Conservation (phyloP, 257 asterid genomes). For the Solanum neorickii region DNA sequence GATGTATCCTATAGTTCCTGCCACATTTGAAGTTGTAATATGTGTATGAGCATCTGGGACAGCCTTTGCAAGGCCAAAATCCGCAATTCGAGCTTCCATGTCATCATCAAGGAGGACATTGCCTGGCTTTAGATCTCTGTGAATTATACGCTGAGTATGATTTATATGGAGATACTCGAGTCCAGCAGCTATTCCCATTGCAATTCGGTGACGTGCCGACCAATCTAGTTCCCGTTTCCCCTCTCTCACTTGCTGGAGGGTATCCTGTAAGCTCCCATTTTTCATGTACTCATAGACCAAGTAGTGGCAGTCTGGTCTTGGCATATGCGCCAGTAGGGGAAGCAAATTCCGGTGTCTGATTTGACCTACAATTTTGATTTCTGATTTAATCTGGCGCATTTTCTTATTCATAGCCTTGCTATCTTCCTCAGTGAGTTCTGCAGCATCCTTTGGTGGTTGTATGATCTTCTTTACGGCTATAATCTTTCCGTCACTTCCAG, state of each 20-base stretch:
- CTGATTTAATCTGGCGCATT: conserved; percentile 70
- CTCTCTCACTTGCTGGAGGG: conserved; percentile 17
- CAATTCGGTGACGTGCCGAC: conserved; percentile 51
- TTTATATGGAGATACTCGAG: conserved; percentile 71
- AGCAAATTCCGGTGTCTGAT: conserved; percentile 70
- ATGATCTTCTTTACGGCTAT: conserved; percentile 68
- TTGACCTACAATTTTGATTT: conserved; percentile 74
- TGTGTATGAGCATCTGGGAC: conserved; percentile 61
- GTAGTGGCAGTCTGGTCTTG: conserved; percentile 70
- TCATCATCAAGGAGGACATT: conserved; percentile 76
- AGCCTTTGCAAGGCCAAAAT: conserved; percentile 78
- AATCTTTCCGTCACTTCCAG: conserved; percentile 55
- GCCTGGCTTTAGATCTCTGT: conserved; percentile 82
- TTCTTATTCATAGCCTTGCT: conserved; percentile 54
- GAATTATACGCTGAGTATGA: conserved; percentile 58
- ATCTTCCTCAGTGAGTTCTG: conserved; percentile 51
- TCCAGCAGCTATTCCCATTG: conserved; percentile 63
- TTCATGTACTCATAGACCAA: conserved; percentile 79
- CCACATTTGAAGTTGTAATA: conserved; percentile 52
- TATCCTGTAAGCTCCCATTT: conserved; percentile 76
- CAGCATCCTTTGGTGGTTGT: conserved; percentile 39
- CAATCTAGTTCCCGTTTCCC: conserved; percentile 50
- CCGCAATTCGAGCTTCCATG: conserved; percentile 84
- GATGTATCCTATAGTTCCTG: conserved; percentile 75
- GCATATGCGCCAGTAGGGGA: conserved; percentile 64